A percentile compares a stretch with the other conserved stretches of the same genome.
Evolutionary conservation across 2,329 filamentous ascomycete species (phyloP).

Genomic region (Periglandula ipomoeae): DNA sequence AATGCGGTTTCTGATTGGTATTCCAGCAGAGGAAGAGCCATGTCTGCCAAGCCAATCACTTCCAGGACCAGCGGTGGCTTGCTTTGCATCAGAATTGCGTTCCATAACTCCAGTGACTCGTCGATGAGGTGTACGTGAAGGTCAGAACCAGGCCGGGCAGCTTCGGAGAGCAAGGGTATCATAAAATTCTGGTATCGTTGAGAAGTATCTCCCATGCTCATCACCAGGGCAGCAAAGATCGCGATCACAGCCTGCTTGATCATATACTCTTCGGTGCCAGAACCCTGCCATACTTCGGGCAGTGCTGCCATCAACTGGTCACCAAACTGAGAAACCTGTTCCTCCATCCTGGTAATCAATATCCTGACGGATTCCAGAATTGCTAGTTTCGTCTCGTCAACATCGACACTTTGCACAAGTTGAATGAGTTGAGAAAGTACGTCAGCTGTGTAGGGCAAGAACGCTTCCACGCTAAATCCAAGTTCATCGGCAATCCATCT

Average conservation of each 20-base stretch:
- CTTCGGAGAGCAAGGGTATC: conserved; percentile 72
- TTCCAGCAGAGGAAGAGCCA: conserved; percentile 56
- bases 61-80: conserved; percentile 51
- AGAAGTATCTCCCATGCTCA: conserved; percentile 71
- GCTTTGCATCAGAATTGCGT: conserved; percentile 60
- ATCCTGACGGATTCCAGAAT: conserved; percentile 79
- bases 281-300: conserved; percentile 75
- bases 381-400: conserved; percentile 83
- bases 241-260: conserved; percentile 91
- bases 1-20: conserved; percentile 55
- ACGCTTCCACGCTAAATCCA: conserved; percentile 64
- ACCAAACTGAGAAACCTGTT: conserved; percentile 57
- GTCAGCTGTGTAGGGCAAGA: conserved; percentile 67
- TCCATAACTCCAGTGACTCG: conserved; percentile 86
- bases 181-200: conserved; percentile 71
- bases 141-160: conserved; percentile 66
- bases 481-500: conserved; percentile 75
- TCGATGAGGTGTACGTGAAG: conserved; percentile 78
- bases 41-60: conserved; percentile 53
- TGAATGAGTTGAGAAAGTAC: conserved; percentile 65
- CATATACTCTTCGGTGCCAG: conserved; percentile 71
- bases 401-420: conserved; percentile 69
- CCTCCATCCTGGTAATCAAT: conserved; percentile 73
- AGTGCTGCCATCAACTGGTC: conserved; percentile 75
- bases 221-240: conserved; percentile 76